phyloP scores from a whole-genome alignment of 2,329 filamentous ascomycete genomes.

The Beauveria scarabaeidicola region DNA sequence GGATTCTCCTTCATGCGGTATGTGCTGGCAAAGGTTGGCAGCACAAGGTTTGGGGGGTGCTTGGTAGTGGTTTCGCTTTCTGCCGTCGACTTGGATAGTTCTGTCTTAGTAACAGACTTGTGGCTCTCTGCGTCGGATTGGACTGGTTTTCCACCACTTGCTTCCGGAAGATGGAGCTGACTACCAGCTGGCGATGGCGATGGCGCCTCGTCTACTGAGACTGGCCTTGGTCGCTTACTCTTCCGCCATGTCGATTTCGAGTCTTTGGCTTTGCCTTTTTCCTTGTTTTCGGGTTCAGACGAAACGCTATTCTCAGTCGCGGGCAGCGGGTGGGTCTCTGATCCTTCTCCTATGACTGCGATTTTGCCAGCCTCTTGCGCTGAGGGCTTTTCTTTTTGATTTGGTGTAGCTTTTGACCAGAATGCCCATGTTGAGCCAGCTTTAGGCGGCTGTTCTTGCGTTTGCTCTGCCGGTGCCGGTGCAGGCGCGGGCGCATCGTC shows the following conservation, averaged over 20 bases:
- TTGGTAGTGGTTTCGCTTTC: constrained; percentile 39
- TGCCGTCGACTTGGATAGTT: constrained; percentile 21
- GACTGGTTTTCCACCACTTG: constrained; percentile 10
- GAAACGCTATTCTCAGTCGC: constrained; percentile 37
- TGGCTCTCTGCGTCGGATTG: constrained; percentile 15
- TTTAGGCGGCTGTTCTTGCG: constrained; percentile 31
- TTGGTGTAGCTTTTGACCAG: constrained; percentile 57
- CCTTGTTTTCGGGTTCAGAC: constrained; percentile 23
- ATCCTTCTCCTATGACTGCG: constrained; percentile 48
- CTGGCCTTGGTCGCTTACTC: constrained; percentile 37
- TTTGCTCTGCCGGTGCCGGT: constrained; percentile 19
- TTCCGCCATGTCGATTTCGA: constrained; percentile 30
- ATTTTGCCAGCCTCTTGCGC: constrained; percentile 40
- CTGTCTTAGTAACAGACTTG: constrained; percentile 15
- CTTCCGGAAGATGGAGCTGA: constrained; percentile 16
- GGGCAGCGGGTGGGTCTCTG: constrained; percentile 45
- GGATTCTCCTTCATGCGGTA: constrained; percentile 60
- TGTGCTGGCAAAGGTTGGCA: constrained; percentile 61
- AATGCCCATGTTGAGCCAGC: constrained; percentile 70
- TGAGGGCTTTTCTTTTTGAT: constrained; percentile 23
- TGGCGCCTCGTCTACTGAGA: constrained; percentile 39
- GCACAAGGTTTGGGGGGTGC: constrained; percentile 50
- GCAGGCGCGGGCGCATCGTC: constrained; percentile 26
- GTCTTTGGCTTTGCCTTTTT: constrained; percentile 24
- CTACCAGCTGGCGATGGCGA: constrained; percentile 23